These are phyloP conservation scores for Byssoonygena ceratinophila DNA, from an alignment of 2,329 filamentous ascomycete species.

Conservation along the genomic window DNA sequence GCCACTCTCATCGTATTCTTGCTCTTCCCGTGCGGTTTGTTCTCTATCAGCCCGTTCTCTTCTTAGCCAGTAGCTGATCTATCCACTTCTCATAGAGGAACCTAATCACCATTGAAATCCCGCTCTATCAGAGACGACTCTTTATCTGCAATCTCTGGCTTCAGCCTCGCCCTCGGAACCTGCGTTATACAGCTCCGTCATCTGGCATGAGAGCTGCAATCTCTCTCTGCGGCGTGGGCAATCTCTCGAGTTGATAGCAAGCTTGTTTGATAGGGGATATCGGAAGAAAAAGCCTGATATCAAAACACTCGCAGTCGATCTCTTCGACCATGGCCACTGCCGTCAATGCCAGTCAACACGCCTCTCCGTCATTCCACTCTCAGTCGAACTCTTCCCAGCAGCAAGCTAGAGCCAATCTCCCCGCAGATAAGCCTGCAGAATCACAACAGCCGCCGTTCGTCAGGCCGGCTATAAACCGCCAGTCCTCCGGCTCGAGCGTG, in stretches of 20 bases:
- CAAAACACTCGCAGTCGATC: no score
- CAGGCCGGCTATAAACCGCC: neutral
- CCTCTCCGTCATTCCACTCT: constrained; percentile 3
- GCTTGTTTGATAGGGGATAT: no score
- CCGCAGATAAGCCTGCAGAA: constrained; percentile 4
- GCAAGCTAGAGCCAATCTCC: neutral
- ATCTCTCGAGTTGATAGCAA: no score
- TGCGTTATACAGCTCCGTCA: no score
- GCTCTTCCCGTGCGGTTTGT: neutral
- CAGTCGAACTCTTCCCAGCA: neutral
- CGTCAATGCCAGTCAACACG: constrained; percentile 8
- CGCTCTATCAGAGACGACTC: no score
- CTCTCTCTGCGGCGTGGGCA: no score
- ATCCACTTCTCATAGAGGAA: neutral
- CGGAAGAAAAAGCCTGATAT: no score
- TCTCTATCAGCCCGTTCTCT: neutral
- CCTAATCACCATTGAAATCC: no score
- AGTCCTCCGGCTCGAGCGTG: neutral
- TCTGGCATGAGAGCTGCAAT: no score
- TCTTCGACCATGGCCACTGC: constrained; percentile 15
- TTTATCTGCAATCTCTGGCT: no score
- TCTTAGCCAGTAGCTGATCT: neutral
- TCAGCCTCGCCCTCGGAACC: no score
- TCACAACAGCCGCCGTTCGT: neutral
- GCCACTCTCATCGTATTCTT: no score